Evolutionary conservation across 495 filamentous ascomycete genomes (phyloP), one percentile per base, ranked within the genome.

Genomic region (Staphylotrichum tortipilum): DNA sequence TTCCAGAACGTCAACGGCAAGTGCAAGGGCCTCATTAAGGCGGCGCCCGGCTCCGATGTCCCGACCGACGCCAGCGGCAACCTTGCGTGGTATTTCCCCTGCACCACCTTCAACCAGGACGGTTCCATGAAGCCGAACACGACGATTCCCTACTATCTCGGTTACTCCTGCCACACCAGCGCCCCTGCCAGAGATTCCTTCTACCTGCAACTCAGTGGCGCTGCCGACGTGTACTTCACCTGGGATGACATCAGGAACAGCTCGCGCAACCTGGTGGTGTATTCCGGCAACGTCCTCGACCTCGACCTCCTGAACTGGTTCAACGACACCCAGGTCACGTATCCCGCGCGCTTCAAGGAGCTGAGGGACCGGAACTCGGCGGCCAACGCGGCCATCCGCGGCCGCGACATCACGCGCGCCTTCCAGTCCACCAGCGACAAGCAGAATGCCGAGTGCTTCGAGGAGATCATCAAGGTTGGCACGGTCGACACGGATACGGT

Each of bases 1-100:
- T 99, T 99, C 69, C 94, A 99, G 64, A 92, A 96, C 58, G 94
- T 99, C 63, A 99, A 99, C 58, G 94, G 92, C 15, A 86, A 85
- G 45, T 99, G 94, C 77, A 99, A 97, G 68, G 88, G 78, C 3
- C 65, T 97, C 6, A 94, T 99, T 59, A 94, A 78, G 2, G 68
- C 74, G 0, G 78, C 81, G 3, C 68, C 75, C 3, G 75, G 69
- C 18, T 91, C 91, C 3, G 83, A 85, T 57, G 81, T 99, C 10
- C 89, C 89, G 2, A 86, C 83, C 0, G 81, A 95, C 57, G 67
- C 60, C 3, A 71, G 76, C 44, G 80, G 82, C 2, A 79, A 94
- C 50, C 69, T 99, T 46, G 94, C 85, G 0, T 99, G 92, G 90
- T 99, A 99, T 64, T 95, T 96, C 63, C 94, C 94, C 0, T 99